Base-by-base conservation (phyloP, 257 asterid species). In the Marsdenia floribunda region DNA sequence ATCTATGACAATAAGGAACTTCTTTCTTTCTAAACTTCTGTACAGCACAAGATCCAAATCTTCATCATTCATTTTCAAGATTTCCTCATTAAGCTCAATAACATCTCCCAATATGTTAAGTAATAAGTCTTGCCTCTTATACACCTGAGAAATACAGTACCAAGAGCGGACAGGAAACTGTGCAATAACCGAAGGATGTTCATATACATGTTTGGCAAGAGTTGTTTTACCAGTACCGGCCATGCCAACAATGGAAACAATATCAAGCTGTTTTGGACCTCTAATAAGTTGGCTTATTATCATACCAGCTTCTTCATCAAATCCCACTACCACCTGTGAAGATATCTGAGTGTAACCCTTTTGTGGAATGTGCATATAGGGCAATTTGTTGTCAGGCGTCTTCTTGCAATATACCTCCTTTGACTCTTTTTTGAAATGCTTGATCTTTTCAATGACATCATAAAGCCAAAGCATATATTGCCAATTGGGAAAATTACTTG, bases 181-280 rank as follows among this genome's bases (percentile, higher is more conserved):
- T 18, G 52, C 4, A 12, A 18, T 54, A 12, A 73, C 64, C 21
- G 40, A 37, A 52, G 65, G 35, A 42, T 35, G 22, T 16, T 3
- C 52, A 12, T 55, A 73, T 12, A 73, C 40, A 38, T 38, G 57
- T 19, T 29, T 73, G 3, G 68, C 76, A 14, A 73, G 53, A n/a
- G 76, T 73, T 1, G 69, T 73, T 61, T 73, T 73, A 12, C 69
- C 69, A 0, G 42, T 21, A 4, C 69, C 76, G 0, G 76, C 22
- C 76, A 73, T 73, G 29, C 76, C 76, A 46, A 73, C 68, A 19
- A 73, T 73, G 24, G 76, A 60, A 15, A 73, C 33, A 73, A 58
- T 58, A 5, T 55, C 68, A 0, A 73, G 54, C 29, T 38, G 10
- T 57, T 55, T 22, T 33, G 65, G 50, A 52, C 68, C 57, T n/a